Conservation (phyloP, 1,284 basidiomycete genomes). For the Leccinum subrobustum region DNA sequence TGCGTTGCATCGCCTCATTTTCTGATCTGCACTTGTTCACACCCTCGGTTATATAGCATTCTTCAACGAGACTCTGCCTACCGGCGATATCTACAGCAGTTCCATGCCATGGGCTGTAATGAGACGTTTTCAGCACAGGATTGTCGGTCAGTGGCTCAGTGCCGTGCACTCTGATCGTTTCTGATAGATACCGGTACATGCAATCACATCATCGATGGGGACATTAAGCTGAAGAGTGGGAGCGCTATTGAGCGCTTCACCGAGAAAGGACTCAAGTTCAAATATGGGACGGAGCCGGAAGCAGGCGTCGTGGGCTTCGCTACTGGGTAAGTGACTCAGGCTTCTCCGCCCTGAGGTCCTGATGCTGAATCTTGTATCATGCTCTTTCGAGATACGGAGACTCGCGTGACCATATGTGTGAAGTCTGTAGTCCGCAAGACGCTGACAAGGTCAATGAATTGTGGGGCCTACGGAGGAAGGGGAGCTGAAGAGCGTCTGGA, state of each 20-base stretch:
- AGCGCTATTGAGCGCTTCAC: slow-evolving; percentile 37
- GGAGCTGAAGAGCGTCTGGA: slow-evolving; percentile 41
- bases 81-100: slow-evolving; percentile 19
- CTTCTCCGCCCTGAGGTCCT: neutral
- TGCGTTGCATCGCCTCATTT: slow-evolving; percentile 4
- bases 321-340: slow-evolving; percentile 33
- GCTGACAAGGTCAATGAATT: slow-evolving; percentile 38
- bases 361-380: neutral
- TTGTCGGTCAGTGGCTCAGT: neutral
- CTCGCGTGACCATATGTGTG: slow-evolving; percentile 33
- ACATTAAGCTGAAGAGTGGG: slow-evolving; percentile 46
- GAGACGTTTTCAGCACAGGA: slow-evolving; percentile 23
- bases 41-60: slow-evolving; percentile 2
- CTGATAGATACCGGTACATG: slow-evolving; percentile 37
- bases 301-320: slow-evolving; percentile 51
- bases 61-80: slow-evolving; percentile 28
- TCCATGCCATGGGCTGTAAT: slow-evolving; percentile 18
- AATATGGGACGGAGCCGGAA: slow-evolving; percentile 41
- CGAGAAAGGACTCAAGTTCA: slow-evolving; percentile 38
- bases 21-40: neutral
- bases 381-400: slow-evolving; percentile 28
- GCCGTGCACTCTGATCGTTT: neutral
- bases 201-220: slow-evolving; percentile 41
- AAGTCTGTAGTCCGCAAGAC: slow-evolving; percentile 38
- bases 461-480: slow-evolving; percentile 49